Percentiles rank a stretch among this genome's conserved stretches.
Conservation (phyloP, 176 grass and related monocot species). For the Olyra latifolia region DNA sequence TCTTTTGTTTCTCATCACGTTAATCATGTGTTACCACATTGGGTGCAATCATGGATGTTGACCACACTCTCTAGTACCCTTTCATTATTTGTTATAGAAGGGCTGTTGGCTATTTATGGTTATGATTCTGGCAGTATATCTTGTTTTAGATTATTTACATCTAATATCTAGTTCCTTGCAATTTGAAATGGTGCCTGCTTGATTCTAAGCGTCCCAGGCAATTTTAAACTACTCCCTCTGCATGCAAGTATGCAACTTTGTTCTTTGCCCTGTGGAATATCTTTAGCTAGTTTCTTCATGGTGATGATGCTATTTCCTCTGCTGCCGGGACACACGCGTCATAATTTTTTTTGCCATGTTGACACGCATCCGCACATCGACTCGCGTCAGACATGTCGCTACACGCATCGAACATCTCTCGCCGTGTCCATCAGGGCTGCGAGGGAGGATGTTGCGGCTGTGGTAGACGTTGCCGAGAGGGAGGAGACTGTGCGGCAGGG, state of each 20-base stretch:
- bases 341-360: too few relatives aligned
- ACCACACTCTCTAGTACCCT: not conserved
- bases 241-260: not conserved
- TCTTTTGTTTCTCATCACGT: not conserved
- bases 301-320: not conserved
- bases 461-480: too few relatives aligned
- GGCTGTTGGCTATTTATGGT: not conserved
- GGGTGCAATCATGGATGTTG: not conserved
- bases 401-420: too few relatives aligned
- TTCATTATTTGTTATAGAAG: not conserved
- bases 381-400: too few relatives aligned
- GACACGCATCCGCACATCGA: too few relatives aligned
- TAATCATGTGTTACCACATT: not conserved
- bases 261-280: not conserved
- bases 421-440: too few relatives aligned
- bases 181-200: not conserved
- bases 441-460: too few relatives aligned
- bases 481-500: too few relatives aligned
- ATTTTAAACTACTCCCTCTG: not conserved
- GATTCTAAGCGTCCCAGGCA: not conserved
- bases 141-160: not conserved
- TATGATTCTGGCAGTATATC: not conserved
- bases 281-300: not conserved
- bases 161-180: not conserved
- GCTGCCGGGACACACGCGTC: too few relatives aligned